These are phyloP conservation scores for Chlorella sp. DNA, from an alignment of 139 green algal genomes.

Conservation along the genomic window DNA sequence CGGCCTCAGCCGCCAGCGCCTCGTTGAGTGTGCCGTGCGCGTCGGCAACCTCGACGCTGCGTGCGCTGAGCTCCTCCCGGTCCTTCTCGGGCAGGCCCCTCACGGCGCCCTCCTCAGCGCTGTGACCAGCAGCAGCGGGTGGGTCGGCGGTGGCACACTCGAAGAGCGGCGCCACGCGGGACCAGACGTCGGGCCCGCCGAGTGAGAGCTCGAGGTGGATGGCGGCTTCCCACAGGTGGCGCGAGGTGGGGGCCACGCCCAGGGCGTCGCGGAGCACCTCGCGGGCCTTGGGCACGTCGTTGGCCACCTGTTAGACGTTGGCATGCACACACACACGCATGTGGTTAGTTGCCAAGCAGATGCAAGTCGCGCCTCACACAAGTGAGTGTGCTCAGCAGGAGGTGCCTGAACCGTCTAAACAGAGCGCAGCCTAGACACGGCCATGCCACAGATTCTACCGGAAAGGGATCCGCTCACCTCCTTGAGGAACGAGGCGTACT, in stretches of 20 bases:
- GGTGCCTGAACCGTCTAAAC: no score
- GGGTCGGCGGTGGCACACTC: constrained; percentile 12
- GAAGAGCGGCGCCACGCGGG: constrained; percentile 47
- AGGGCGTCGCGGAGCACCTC: constrained; percentile 46
- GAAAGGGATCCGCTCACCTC: no score
- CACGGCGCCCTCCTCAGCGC: not conserved
- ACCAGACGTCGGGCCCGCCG: constrained; percentile 19
- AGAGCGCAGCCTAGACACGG: no score
- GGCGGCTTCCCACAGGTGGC: constrained; percentile 57
- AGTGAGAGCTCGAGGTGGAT: constrained; percentile 57
- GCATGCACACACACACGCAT: no score
- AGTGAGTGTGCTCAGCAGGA: no score
- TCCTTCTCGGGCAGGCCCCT: constrained; percentile 32
- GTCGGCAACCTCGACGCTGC: constrained; percentile 54
- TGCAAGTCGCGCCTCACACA: no score
- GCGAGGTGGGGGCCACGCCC: constrained; percentile 14
- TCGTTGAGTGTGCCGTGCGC: constrained; percentile 23
- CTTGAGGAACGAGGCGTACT: constrained; percentile 62
- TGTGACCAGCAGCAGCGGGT: not conserved
- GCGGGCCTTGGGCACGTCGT: constrained; percentile 25
- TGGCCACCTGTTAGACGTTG: no score
- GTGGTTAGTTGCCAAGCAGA: no score
- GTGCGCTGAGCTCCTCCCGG: constrained; percentile 46
- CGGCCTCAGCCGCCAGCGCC: constrained; percentile 10
- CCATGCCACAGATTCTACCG: no score